These are phyloP conservation scores for Dothistroma septosporum DNA, from an alignment of 2,329 filamentous ascomycete genomes.

Conservation along the genomic window DNA sequence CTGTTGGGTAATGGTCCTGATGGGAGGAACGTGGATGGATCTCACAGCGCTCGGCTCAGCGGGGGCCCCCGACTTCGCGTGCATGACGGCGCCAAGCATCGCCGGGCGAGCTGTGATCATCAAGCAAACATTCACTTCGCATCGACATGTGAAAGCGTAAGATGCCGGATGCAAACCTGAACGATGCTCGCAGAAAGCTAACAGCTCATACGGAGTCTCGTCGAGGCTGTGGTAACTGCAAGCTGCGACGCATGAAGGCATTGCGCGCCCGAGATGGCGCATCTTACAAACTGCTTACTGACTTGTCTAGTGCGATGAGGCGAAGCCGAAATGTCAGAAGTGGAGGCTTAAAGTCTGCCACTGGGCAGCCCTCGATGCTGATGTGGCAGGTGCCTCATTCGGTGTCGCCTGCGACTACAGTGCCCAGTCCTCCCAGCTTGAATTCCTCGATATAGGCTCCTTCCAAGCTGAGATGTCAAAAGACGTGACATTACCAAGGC, in stretches of 20 bases:
- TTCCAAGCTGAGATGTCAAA: conserved; percentile 19
- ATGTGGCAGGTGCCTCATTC: conserved; percentile 33
- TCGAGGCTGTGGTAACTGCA: conserved; percentile 55
- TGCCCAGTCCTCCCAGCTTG: conserved; percentile 19
- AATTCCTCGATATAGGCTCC: conserved; percentile 21
- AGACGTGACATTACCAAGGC: background rate
- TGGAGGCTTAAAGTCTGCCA: conserved; percentile 32
- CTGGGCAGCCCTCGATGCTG: too few species aligned
- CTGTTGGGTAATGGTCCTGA: background rate
- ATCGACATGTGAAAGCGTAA: background rate
- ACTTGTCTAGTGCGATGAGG: conserved; percentile 50
- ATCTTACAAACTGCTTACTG: background rate
- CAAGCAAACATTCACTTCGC: background rate
- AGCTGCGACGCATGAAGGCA: conserved; percentile 51
- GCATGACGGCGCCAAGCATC: background rate
- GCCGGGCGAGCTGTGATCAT: too few species aligned
- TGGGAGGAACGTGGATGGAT: background rate
- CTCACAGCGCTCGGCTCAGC: background rate
- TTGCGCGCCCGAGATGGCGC: background rate
- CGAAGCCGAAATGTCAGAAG: conserved; percentile 47
- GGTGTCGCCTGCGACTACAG: conserved; percentile 50
- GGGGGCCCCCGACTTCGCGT: background rate
- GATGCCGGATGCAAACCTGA: background rate
- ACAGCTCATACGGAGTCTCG: conserved; percentile 51
- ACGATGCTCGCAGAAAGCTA: conserved; percentile 13